Evolutionary conservation across 2,329 filamentous ascomycete species (phyloP).

Genomic region (Stagonosporopsis cucurbitacearum): DNA sequence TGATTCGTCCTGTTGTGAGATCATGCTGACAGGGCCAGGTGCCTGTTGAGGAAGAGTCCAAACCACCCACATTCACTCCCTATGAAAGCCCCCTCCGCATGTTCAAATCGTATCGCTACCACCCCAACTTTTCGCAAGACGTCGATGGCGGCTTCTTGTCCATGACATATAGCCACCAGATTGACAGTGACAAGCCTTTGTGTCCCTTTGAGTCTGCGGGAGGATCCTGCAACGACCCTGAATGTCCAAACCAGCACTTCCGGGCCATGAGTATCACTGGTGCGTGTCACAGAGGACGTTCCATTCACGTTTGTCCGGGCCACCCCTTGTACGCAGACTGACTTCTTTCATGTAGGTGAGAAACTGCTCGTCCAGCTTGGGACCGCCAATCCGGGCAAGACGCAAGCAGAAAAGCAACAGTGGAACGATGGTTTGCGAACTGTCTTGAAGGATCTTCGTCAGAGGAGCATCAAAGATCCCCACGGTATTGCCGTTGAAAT

Average conservation of each 20-base stretch:
- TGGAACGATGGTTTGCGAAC: constrained; percentile 49
- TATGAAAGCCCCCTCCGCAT: constrained; percentile 84
- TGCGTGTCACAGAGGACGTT: constrained; percentile 61
- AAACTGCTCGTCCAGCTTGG: constrained; percentile 76
- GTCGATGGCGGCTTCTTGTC: constrained; percentile 83
- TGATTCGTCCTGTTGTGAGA: constrained; percentile 3
- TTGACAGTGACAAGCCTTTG: constrained; percentile 75
- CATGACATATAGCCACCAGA: constrained; percentile 90
- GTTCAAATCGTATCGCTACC: constrained; percentile 90
- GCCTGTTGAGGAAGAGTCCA: constrained; percentile 17
- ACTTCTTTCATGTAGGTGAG: constrained; percentile 64
- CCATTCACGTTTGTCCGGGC: constrained; percentile 31
- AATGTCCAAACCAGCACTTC: constrained; percentile 84
- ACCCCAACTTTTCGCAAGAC: constrained; percentile 73
- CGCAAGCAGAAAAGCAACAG: constrained; percentile 64
- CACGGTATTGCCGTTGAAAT: constrained; percentile 50
- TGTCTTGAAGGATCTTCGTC: constrained; percentile 48
- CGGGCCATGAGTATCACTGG: constrained; percentile 73
- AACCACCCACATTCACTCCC: constrained; percentile 57
- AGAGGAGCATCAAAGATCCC: constrained; percentile 47
- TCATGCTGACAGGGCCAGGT: constrained; percentile 31
- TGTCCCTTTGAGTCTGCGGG: constrained; percentile 78
- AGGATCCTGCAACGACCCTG: constrained; percentile 73
- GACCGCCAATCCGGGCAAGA: constrained; percentile 66
- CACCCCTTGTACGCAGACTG: constrained; percentile 48